Conservation (phyloP, 257 asterid genomes). For the Solanum medicagineum region DNA sequence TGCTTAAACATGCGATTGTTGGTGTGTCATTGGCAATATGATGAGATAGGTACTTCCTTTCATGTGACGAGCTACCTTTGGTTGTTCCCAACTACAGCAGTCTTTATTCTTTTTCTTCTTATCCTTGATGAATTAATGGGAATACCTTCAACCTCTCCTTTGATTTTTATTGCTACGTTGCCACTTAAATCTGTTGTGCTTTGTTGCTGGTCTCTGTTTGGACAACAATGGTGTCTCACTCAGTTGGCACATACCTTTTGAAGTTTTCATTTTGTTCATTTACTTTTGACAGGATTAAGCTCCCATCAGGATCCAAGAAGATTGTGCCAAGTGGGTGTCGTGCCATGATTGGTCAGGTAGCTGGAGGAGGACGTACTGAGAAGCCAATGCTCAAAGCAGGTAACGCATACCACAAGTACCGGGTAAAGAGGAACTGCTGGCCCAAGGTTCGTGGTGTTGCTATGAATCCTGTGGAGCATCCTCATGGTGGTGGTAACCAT, state of each 20-base stretch:
- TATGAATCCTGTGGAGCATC: slow-evolving; percentile 80
- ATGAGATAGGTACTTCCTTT: neutral
- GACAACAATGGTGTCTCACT: neutral
- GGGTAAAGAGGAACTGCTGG: slow-evolving; percentile 74
- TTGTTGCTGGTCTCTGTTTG: neutral
- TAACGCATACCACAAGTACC: slow-evolving; percentile 61
- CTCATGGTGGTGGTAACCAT: slow-evolving; percentile 89
- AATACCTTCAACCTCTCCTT: neutral
- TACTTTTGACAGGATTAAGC: slow-evolving; percentile 38
- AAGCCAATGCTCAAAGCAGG: slow-evolving; percentile 73
- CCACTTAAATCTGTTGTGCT: neutral
- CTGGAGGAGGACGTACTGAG: slow-evolving; percentile 82
- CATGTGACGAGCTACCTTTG: neutral
- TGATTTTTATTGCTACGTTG: neutral
- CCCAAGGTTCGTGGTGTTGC: slow-evolving; percentile 92
- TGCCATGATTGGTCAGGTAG: slow-evolving; percentile 85
- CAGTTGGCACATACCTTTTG: neutral
- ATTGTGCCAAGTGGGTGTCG: slow-evolving; percentile 66
- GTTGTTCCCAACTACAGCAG: neutral
- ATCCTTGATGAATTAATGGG: neutral
- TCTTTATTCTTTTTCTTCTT: neutral
- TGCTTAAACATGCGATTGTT: neutral
- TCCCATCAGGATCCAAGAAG: slow-evolving; percentile 78
- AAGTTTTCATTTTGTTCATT: neutral
- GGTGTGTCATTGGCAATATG: no score